phyloP scores from a whole-genome alignment of 2,329 filamentous ascomycete species.

The Penicillium sp. region DNA sequence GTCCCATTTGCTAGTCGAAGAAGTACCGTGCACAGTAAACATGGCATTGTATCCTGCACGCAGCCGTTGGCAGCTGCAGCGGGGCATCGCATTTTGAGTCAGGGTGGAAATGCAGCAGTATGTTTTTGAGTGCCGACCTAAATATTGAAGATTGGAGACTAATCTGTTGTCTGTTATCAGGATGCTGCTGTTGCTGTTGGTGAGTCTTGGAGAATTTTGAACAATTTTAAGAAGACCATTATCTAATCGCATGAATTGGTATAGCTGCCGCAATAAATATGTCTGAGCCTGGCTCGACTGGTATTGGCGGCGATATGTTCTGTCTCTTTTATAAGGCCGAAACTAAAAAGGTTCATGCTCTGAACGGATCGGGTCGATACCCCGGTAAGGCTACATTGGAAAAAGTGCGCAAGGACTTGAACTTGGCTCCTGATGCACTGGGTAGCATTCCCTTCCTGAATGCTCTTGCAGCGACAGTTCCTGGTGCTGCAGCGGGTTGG shows the following conservation, averaged over 20 bases:
- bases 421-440: constrained; percentile 57
- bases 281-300: constrained; percentile 88
- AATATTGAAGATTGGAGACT: background rate
- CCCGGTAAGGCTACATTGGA: constrained; percentile 69
- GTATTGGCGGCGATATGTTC: constrained; percentile 97
- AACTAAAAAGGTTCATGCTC: constrained; percentile 75
- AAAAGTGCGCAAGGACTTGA: constrained; percentile 67
- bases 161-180: constrained; percentile 44
- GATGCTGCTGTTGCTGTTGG: constrained; percentile 94
- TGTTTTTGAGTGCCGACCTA: background rate
- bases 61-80: constrained; percentile 89
- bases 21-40: constrained; percentile 89
- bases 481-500: constrained; percentile 92
- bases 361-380: constrained; percentile 92
- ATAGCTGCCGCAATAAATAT: constrained; percentile 86
- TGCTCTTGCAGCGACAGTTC: constrained; percentile 80
- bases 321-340: constrained; percentile 87
- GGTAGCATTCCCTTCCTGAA: constrained; percentile 71
- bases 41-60: constrained; percentile 86
- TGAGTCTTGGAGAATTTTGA: constrained; percentile 42
- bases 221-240: background rate
- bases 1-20: constrained; percentile 64
- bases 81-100: constrained; percentile 78
- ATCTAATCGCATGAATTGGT: constrained; percentile 11
- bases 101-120: constrained; percentile 60